Evolutionary conservation across 2,329 filamentous ascomycete genomes (phyloP), one percentile per base, ranked within the genome.

Genomic region (Monilinia vaccinii-corymbosi): DNA sequence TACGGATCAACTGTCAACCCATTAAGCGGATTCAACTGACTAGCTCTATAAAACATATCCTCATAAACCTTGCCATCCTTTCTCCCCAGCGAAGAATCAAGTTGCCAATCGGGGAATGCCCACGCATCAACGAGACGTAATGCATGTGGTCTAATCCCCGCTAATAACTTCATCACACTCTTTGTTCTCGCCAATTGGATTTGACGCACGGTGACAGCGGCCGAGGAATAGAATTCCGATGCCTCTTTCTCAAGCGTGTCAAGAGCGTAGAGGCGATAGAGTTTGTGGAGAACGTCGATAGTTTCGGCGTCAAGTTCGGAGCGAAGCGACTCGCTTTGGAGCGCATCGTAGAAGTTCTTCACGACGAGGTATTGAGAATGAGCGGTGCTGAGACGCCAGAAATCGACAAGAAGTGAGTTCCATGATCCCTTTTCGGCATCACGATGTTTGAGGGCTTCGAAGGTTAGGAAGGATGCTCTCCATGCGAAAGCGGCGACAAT

Each of bases 291-390:
- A 11, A 89, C 69, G 0, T 73, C 72, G 16, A 81, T 74, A 0
- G 85, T 88, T 59, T 79, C 77, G 0, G 77, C 68, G 69, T 86
- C 82, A 34, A 89, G 75, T 18, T 80, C 76, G 14, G 77, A 71
- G n/a, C 73, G 73, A 13, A 81, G 78, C 9, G 77, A 70, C 8
- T 79, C 75, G 6, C 78, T 77, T 42, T 84, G 81, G 23, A 93
- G 81, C 2, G 82, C 77, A 4, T 84, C 78, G 74, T 94, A 89
- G 76, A 91, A 91, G 76, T 85, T 88, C 78, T 88, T 90, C 64
- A 91, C 87, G 0, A 91, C 81, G 66, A 90, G 80, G 73, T 90
- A 91, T 73, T 91, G 87, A 0, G 85, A 87, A 71, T 89, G 87
- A 0, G 88, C 87, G 7, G 87, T 89, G 60, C 81, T 85, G 7